phyloP scores from a whole-genome alignment of 1,284 basidiomycete genomes.

The Tranzscheliella williamsii region DNA sequence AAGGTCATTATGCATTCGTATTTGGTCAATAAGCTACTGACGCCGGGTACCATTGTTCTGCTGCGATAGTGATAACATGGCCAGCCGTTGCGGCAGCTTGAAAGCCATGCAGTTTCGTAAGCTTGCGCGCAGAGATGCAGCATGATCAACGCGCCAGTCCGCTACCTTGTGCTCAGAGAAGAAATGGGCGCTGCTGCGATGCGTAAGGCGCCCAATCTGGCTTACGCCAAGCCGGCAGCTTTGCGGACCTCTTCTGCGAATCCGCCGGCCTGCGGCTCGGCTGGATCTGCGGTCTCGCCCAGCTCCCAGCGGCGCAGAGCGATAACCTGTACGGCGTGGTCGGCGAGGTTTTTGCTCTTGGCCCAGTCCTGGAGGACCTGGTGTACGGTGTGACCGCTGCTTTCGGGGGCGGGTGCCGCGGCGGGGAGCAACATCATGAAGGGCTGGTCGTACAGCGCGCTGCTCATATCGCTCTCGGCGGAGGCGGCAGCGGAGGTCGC shows the following conservation, averaged over 20 bases:
- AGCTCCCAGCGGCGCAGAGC: constrained; percentile 62
- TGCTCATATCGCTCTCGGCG: constrained; percentile 65
- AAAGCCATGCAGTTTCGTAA: too few relatives aligned
- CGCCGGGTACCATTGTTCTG: too few relatives aligned
- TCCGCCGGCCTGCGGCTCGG: constrained; percentile 6
- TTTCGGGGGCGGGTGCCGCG: constrained; percentile 57
- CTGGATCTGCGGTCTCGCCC: constrained; percentile 52
- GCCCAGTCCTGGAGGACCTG: constrained; percentile 74
- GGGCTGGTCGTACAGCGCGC: constrained; percentile 75
- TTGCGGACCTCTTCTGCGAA: constrained; percentile 54
- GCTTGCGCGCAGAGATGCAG: background rate
- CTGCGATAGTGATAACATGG: too few relatives aligned
- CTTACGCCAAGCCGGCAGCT: constrained; percentile 49
- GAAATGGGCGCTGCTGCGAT: too few relatives aligned
- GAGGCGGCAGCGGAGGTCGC: constrained; percentile 38
- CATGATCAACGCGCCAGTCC: background rate
- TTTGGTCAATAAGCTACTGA: too few relatives aligned
- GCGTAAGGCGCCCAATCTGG: too few relatives aligned
- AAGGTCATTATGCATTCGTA: too few relatives aligned
- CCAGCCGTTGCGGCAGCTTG: too few relatives aligned
- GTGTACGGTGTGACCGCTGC: constrained; percentile 66
- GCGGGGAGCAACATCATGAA: constrained; percentile 71
- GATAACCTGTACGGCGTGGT: constrained; percentile 55
- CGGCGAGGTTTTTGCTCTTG: constrained; percentile 65
- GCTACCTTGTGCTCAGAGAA: too few relatives aligned